A percentile compares a stretch with the other conserved stretches of the same genome.
Conservation (phyloP, 306 rosid genomes). For the cucumber (Cucumis sativus) region Cucumber_9930_V3 NC_026659.2:6091001-6091500, state of each 20-base stretch:
- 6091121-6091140: conserved; percentile 48
- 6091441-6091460: background rate
- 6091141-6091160: conserved; percentile 63
- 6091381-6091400: background rate
- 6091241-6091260: background rate
- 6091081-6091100: conserved; percentile 60
- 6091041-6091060: conserved; percentile 58
- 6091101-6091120: conserved; percentile 45
- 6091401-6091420: background rate
- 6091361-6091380: background rate
- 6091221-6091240: background rate
- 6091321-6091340: background rate
- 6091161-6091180: conserved; percentile 13
- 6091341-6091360: background rate
- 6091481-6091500: background rate
- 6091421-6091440: background rate
- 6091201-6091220: background rate
- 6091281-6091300: background rate
- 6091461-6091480: background rate
- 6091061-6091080: conserved; percentile 59
- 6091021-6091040: conserved; percentile 37
- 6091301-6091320: background rate
- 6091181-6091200: conserved; percentile 10
- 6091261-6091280: background rate
- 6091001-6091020: background rate